Evolutionary conservation across 495 filamentous ascomycete species (phyloP).

Genomic region (Cetradonia linearis): DNA sequence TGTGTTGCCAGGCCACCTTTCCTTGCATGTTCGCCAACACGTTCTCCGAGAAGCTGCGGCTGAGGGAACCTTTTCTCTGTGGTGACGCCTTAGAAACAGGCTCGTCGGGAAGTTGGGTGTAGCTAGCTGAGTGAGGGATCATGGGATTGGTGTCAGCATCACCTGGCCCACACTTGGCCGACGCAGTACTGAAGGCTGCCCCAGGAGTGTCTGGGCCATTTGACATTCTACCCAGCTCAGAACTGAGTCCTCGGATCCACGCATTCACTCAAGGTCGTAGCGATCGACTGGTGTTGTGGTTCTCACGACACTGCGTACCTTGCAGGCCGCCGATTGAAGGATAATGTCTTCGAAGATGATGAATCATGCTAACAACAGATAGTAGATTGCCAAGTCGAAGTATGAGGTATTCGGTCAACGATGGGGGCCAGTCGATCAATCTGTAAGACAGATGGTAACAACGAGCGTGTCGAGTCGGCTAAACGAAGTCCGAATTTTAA

Average conservation of each 20-base stretch:
- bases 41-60: constrained; percentile 23
- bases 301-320: constrained; percentile 8
- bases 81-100: constrained; percentile 2
- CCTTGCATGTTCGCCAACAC: constrained; percentile 17
- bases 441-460: background rate
- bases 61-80: background rate
- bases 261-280: background rate
- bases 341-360: background rate
- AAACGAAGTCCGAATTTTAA: background rate
- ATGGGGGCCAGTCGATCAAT: background rate
- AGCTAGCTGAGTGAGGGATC: constrained; percentile 23
- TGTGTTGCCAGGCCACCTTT: background rate
- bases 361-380: constrained; percentile 2
- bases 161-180: background rate
- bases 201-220: constrained; percentile 9
- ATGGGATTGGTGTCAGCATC: constrained; percentile 2
- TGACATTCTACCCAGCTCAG: constrained; percentile 9
- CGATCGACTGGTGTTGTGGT: background rate
- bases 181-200: background rate
- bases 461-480: background rate
- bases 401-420: constrained; percentile 4
- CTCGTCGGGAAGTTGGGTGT: constrained; percentile 16
- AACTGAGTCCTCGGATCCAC: background rate
- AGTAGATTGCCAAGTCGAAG: background rate
- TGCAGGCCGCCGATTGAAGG: background rate